Conservation (phyloP, 345 rosid species). For the Odontarrhena argentea region DNA sequence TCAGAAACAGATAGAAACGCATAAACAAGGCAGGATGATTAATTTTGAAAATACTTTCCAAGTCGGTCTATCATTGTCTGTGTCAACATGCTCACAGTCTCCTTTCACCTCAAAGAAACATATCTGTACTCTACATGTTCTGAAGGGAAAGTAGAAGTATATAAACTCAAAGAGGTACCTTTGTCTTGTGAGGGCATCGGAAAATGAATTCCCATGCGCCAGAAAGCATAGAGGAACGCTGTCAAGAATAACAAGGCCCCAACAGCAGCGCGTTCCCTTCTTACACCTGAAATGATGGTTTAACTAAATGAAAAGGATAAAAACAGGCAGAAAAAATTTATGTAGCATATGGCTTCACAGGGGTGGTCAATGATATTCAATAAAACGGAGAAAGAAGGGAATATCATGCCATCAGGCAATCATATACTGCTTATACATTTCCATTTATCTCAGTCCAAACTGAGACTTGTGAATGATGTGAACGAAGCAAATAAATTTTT, state of each 20-base stretch:
- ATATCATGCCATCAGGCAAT: not conserved
- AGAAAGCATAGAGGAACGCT: constrained; percentile 90
- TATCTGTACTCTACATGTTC: not conserved
- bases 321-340: not conserved
- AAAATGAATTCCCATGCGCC: constrained; percentile 99
- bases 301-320: not conserved
- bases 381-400: not conserved
- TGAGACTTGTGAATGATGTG: not conserved
- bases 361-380: not conserved
- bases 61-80: constrained; percentile 1
- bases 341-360: constrained; percentile 2
- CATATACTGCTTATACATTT: constrained; percentile 1
- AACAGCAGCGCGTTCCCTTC: constrained; percentile 88
- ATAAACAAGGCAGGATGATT: constrained; percentile 15
- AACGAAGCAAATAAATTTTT: not conserved
- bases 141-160: constrained; percentile 7
- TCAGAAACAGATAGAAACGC: constrained; percentile 13
- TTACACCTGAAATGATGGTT: constrained; percentile 58
- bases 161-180: constrained; percentile 50
- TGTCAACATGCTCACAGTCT: constrained; percentile 21
- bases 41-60: constrained; percentile 12
- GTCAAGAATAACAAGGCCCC: constrained; percentile 88
- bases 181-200: constrained; percentile 97
- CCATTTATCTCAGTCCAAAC: constrained; percentile 11
- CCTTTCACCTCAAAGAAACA: constrained; percentile 1